A percentile compares a stretch with the other conserved stretches of the same genome.
These are phyloP conservation scores for Crithidia fasciculata DNA, from an alignment of 208 protist genomes.

Conservation along the genomic window DNA sequence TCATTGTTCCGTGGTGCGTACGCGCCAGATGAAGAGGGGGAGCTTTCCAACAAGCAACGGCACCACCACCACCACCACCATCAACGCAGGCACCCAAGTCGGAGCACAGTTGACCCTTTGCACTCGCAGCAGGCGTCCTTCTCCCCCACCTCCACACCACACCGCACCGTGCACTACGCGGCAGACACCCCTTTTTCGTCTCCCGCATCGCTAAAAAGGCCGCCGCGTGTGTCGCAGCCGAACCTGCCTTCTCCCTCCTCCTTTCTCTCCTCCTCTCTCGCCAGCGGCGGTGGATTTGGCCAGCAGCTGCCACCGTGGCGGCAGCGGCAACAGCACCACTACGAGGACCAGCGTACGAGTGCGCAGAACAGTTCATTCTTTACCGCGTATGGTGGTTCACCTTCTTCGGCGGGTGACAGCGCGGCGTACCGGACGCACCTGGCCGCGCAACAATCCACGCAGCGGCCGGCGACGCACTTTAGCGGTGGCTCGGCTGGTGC, in stretches of 20 bases:
- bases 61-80: too few relatives aligned
- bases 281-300: neutral
- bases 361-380: neutral
- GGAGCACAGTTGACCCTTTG: too few relatives aligned
- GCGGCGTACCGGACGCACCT: constrained; percentile 27
- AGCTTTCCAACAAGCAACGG: neutral
- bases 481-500: neutral
- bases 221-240: constrained; percentile 13
- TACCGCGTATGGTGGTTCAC: neutral
- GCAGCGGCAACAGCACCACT: constrained; percentile 7
- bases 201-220: constrained; percentile 20
- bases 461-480: constrained; percentile 2
- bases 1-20: too few relatives aligned
- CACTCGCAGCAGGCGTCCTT: too few relatives aligned
- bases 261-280: constrained; percentile 12
- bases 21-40: neutral
- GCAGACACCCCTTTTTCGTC: constrained; percentile 10
- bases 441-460: constrained; percentile 34
- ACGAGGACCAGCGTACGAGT: neutral
- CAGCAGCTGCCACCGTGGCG: constrained; percentile 13
- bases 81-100: too few relatives aligned
- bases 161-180: constrained; percentile 25
- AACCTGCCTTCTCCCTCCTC: constrained; percentile 24
- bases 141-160: constrained; percentile 12
- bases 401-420: constrained; percentile 6